These are phyloP conservation scores for Geum urbanum DNA, from an alignment of 306 rosid species.

Conservation along the genomic window DNA sequence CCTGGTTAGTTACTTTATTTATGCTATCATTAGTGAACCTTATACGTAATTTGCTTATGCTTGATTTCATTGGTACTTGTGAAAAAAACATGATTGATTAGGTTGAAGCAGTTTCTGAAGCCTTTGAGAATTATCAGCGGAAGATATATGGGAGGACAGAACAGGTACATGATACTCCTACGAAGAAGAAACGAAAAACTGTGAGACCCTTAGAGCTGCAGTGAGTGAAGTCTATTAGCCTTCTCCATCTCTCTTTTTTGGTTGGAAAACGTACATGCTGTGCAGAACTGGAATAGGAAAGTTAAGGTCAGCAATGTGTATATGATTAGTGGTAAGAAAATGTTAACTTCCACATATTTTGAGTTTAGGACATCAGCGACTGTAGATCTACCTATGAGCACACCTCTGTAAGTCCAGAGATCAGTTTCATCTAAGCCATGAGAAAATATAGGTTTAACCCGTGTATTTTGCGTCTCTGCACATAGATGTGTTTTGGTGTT, in stretches of 20 bases:
- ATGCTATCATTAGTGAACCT: background rate
- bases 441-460: background rate
- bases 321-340: background rate
- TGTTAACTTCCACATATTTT: conserved; percentile 1
- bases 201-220: background rate
- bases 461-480: background rate
- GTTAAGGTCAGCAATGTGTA: background rate
- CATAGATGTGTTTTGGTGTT: background rate
- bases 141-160: conserved; percentile 57
- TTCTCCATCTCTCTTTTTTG: conserved; percentile 3
- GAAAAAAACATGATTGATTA: conserved; percentile 15
- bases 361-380: conserved; percentile 1
- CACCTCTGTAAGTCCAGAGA: background rate
- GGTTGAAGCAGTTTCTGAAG: conserved; percentile 75
- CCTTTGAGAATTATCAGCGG: conserved; percentile 75
- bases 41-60: background rate
- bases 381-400: background rate
- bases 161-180: conserved; percentile 76
- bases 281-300: background rate
- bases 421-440: background rate
- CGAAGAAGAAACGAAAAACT: conserved; percentile 47
- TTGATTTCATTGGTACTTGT: background rate
- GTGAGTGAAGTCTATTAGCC: background rate
- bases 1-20: conserved; percentile 47
- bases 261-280: background rate